Conservation (phyloP, 2,329 filamentous ascomycete species). For the Fusarium protoensiforme region DNA sequence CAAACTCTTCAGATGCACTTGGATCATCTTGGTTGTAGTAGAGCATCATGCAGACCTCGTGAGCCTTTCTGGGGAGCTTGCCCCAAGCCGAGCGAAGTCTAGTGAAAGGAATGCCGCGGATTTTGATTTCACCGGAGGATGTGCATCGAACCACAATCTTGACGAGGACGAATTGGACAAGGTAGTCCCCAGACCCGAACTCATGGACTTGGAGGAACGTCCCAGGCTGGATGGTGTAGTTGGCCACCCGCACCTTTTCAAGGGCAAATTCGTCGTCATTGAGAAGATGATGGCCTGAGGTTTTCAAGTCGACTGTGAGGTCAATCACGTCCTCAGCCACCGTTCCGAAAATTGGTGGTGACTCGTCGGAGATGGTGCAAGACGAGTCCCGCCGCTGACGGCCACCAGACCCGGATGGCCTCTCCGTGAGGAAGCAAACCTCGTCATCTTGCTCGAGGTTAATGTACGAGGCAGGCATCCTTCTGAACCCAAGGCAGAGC, state of each 20-base stretch:
- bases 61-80: slow-evolving; percentile 52
- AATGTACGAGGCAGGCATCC: slow-evolving; percentile 18
- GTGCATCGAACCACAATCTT: slow-evolving; percentile 52
- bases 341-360: neutral
- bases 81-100: slow-evolving; percentile 50
- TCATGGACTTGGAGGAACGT: slow-evolving; percentile 45
- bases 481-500: neutral
- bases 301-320: slow-evolving; percentile 43
- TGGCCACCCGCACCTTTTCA: slow-evolving; percentile 17
- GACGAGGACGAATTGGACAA: slow-evolving; percentile 55
- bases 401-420: neutral
- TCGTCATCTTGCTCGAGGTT: slow-evolving; percentile 15
- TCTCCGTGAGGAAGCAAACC: slow-evolving; percentile 31
- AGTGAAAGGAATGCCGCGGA: slow-evolving; percentile 54
- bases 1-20: slow-evolving; percentile 42
- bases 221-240: slow-evolving; percentile 29
- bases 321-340: slow-evolving; percentile 46
- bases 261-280: slow-evolving; percentile 38
- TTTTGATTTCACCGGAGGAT: slow-evolving; percentile 25
- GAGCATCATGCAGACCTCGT: slow-evolving; percentile 56
- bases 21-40: slow-evolving; percentile 51
- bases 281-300: slow-evolving; percentile 18
- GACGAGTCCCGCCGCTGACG: slow-evolving; percentile 29
- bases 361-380: slow-evolving; percentile 36
- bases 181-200: slow-evolving; percentile 34